Conservation (phyloP, 352 stramenopile species). For the Pythium brassicae region DNA sequence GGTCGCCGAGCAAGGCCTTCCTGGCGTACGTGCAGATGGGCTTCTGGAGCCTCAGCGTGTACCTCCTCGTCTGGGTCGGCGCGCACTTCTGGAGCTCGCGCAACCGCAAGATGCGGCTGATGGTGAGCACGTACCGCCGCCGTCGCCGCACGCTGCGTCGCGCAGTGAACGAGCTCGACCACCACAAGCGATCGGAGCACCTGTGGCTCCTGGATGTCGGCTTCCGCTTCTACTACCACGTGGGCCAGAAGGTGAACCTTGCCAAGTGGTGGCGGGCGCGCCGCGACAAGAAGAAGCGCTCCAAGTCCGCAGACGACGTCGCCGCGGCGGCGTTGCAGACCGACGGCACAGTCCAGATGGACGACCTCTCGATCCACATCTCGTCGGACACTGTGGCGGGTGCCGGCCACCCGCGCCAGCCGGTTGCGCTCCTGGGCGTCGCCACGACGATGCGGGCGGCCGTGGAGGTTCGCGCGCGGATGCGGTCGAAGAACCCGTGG, state of each 20-base stretch:
- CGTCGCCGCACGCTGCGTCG: constrained; percentile 47
- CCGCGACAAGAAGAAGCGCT: background rate
- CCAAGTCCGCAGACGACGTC: constrained; percentile 9
- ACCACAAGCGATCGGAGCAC: constrained; percentile 59
- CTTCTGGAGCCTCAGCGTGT: constrained; percentile 53
- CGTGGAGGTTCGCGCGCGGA: constrained; percentile 26
- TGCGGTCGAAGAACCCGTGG: constrained; percentile 53
- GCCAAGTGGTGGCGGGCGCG: constrained; percentile 9
- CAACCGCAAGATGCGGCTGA: constrained; percentile 68
- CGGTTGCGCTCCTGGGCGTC: background rate
- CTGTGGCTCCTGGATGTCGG: constrained; percentile 74
- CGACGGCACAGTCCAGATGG: constrained; percentile 12
- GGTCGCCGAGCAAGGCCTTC: constrained; percentile 61
- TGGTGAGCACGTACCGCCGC: constrained; percentile 76
- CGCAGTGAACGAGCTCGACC: constrained; percentile 42
- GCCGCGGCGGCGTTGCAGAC: constrained; percentile 1
- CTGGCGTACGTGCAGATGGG: constrained; percentile 66
- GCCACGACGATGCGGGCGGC: constrained; percentile 31
- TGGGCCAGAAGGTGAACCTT: constrained; percentile 42
- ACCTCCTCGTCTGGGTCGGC: constrained; percentile 66
- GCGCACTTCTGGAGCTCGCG: constrained; percentile 78
- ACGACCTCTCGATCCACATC: constrained; percentile 28
- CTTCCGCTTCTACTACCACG: constrained; percentile 67
- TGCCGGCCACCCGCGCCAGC: constrained; percentile 2
- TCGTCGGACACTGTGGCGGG: constrained; percentile 6